A percentile compares a stretch with the other conserved stretches of the same genome.
Conservation (phyloP, 805 yeast genomes). For the Tetrapisispora nanseiensis region DNA sequence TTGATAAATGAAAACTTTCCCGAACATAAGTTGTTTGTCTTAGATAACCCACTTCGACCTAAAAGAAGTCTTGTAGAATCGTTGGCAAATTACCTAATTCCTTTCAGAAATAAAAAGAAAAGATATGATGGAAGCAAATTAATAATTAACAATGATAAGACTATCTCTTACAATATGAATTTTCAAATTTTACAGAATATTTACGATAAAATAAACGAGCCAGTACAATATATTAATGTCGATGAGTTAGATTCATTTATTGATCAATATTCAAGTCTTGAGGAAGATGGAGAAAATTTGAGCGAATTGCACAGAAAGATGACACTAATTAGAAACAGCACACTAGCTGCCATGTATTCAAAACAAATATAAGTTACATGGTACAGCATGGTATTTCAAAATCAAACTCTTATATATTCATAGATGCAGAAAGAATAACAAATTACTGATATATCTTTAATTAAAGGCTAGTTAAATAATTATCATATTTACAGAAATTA, state of each 20-base stretch:
- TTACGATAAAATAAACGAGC: slow-evolving; percentile 13
- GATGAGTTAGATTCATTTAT: slow-evolving; percentile 17
- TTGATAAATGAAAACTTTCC: slow-evolving; percentile 17
- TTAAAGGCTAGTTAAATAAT: too few species aligned
- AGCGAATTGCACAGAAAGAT: slow-evolving; percentile 1
- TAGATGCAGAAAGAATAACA: neutral
- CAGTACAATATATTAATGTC: slow-evolving; percentile 5
- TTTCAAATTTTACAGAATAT: slow-evolving; percentile 13
- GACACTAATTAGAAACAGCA: slow-evolving; percentile 4
- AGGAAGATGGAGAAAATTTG: slow-evolving; percentile 9
- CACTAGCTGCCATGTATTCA: slow-evolving; percentile 7
- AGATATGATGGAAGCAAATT: slow-evolving; percentile 1
- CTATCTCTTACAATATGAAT: slow-evolving; percentile 5
- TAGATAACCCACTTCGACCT: slow-evolving; percentile 15
- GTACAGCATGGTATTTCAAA: too few species aligned
- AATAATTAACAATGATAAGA: neutral
- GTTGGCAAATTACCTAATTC: slow-evolving; percentile 6
- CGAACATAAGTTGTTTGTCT: slow-evolving; percentile 19
- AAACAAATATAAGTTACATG: neutral
- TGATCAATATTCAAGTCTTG: slow-evolving; percentile 14
- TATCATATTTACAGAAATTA: too few species aligned
- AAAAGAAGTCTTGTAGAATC: neutral
- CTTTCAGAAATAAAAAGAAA: neutral
- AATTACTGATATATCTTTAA: neutral
- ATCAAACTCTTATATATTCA: neutral